phyloP scores from a whole-genome alignment of 139 green algal species.

The Desmodesmus armatus region DNA sequence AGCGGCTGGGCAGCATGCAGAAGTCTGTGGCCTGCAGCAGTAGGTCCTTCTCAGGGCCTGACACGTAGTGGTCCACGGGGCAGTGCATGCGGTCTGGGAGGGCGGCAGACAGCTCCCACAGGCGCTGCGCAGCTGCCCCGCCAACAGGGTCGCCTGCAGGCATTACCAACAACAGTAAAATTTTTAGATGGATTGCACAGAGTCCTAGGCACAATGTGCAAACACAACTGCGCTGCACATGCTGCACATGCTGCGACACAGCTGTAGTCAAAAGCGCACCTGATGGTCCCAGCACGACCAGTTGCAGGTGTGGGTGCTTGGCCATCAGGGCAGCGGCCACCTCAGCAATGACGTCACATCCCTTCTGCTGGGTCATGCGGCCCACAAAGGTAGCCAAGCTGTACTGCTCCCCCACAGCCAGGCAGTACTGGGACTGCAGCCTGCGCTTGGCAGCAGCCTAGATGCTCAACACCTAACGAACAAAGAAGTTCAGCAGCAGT shows the following conservation, averaged over 20 bases:
- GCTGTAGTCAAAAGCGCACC: background rate
- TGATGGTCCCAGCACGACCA: slow-evolving; percentile 52
- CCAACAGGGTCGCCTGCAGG: slow-evolving; percentile 35
- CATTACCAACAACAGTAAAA: background rate
- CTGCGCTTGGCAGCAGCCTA: slow-evolving; percentile 41
- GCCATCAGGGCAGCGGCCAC: slow-evolving; percentile 39
- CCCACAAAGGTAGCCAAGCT: slow-evolving; percentile 51
- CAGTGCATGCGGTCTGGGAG: slow-evolving; percentile 38
- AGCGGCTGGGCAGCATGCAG: slow-evolving; percentile 53
- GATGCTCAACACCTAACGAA: slow-evolving; percentile 34
- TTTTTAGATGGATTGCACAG: too few relatives aligned
- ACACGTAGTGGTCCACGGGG: slow-evolving; percentile 45
- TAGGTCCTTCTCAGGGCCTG: slow-evolving; percentile 49
- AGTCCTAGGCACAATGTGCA: too few relatives aligned
- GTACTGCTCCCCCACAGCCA: slow-evolving; percentile 28
- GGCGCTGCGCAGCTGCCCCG: background rate
- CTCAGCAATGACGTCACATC: slow-evolving; percentile 49
- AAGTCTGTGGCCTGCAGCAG: slow-evolving; percentile 53
- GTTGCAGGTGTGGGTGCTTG: slow-evolving; percentile 13
- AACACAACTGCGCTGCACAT: too few relatives aligned
- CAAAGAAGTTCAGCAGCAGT: too few relatives aligned
- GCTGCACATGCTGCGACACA: background rate
- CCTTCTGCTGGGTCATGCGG: slow-evolving; percentile 60
- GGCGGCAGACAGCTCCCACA: slow-evolving; percentile 16
- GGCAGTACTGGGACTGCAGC: slow-evolving; percentile 37